Evolutionary conservation across 805 yeast genomes (phyloP), one percentile per base, ranked within the genome.

Genomic region (Sugiyamaella valdiviana): DNA sequence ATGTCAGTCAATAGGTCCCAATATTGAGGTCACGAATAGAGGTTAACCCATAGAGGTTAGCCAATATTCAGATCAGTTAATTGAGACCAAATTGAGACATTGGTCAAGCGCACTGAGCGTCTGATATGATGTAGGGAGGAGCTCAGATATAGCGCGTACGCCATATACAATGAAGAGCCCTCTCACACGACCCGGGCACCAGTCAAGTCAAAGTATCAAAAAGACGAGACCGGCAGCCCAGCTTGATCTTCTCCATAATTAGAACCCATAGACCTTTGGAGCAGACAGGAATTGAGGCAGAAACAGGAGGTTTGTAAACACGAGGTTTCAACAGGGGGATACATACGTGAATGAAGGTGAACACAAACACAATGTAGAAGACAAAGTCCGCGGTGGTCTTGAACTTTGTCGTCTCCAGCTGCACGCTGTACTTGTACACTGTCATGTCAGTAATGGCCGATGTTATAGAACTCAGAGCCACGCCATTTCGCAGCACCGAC

Each of bases 201-300:
- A 42, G 40, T 24, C 45, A 26, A 38, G 38, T 49, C 32, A 51
- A 58, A 51, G 57, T 56, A 56, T 54, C 59, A 54, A 57, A 56
- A 51, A 57, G 42, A 44, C 32, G 29, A 32, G 37, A 26, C 32
- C 42, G 44, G 22, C 44, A 41, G 29, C 29, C 37, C 32, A 47
- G 64, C 65, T 56, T 54, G 57, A 62, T 62, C 57, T 62, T 53
- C 66, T 62, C 66, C 66, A 58, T 62, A 46, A 61, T 57, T 63
- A 62, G 65, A 59, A 61, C 63, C 61, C 66, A 55, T 46, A 41
- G 42, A 53, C 55, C 57, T 57, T 61, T 61, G 44, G 63, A 43
- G 51, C 53, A 50, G n/a, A 51, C 49, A 52, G 54, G 51, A 41
- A 49, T 49, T 48, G 65, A 51, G 62, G 66, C 66, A 63, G 66